A percentile compares a stretch with the other conserved stretches of the same genome.
Conservation (phyloP, 441 rosid species). For the Isatis lusitanica region DNA sequence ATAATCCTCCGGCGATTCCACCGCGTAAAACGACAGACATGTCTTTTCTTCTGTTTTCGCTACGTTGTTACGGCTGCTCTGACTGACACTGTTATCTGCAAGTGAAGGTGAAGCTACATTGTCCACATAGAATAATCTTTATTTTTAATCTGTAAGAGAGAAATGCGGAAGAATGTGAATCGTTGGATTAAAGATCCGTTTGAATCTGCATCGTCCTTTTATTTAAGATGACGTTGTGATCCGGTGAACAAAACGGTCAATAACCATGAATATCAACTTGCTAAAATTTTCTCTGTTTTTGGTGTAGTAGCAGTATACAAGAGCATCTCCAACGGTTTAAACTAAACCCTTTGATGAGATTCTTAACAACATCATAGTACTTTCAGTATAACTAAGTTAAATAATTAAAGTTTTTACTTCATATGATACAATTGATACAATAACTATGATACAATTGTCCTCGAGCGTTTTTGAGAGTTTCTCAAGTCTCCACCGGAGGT, state of each 20-base stretch:
- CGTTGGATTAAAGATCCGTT: not conserved
- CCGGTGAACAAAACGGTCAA: not conserved
- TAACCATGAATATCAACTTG: not conserved
- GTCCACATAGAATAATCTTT: constrained; percentile 20
- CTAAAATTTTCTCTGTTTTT: too few relatives aligned
- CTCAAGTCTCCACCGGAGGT: too few relatives aligned
- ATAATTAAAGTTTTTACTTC: too few relatives aligned
- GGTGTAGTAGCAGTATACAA: too few relatives aligned
- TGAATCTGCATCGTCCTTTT: not conserved
- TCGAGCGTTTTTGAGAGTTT: too few relatives aligned
- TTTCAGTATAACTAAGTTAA: too few relatives aligned
- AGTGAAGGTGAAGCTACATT: constrained; percentile 4
- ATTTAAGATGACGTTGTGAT: not conserved
- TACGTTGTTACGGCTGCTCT: not conserved
- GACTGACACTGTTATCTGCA: constrained; percentile 20
- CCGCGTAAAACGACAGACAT: constrained; percentile 59
- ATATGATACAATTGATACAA: too few relatives aligned
- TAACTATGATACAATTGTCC: too few relatives aligned
- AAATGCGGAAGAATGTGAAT: not conserved
- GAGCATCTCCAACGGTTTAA: too few relatives aligned
- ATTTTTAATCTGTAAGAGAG: not conserved
- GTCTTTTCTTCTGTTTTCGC: constrained; percentile 22
- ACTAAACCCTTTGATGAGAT: too few relatives aligned
- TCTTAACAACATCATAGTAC: too few relatives aligned
- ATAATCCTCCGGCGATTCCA: constrained; percentile 33